These are phyloP conservation scores for Gossypium raimondii DNA, from an alignment of 345 rosid genomes.

Conservation along the genomic window DNA sequence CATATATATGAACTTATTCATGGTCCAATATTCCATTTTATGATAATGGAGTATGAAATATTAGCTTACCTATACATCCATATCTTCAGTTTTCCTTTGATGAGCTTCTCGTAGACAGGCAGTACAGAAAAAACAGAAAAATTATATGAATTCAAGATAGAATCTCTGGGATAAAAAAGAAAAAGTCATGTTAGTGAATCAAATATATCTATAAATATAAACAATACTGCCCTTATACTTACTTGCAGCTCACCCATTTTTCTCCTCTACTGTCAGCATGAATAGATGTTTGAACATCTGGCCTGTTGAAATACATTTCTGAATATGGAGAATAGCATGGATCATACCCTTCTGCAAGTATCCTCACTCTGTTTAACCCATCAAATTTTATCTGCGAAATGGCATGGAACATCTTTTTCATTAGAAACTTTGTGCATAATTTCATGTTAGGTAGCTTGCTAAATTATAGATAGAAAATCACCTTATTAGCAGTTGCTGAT, in stretches of 20 bases:
- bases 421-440: neutral
- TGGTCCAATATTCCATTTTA: neutral
- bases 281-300: constrained; percentile 48
- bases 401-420: neutral
- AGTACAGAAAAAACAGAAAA: constrained; percentile 39
- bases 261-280: constrained; percentile 32
- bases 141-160: constrained; percentile 31
- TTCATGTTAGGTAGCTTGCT: neutral
- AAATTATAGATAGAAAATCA: neutral
- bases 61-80: constrained; percentile 55
- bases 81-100: constrained; percentile 54
- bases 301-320: constrained; percentile 44
- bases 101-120: constrained; percentile 53
- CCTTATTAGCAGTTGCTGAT: constrained; percentile 8
- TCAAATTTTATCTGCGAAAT: constrained; percentile 2
- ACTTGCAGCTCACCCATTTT: constrained; percentile 56
- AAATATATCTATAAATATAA: neutral
- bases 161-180: constrained; percentile 21
- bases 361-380: constrained; percentile 34
- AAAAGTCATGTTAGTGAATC: neutral
- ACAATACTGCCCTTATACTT: neutral
- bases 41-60: neutral
- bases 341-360: constrained; percentile 45
- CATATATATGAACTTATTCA: neutral
- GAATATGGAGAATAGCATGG: constrained; percentile 47